Conservation (phyloP, 1,139 yeast species). For the Diutina catenulata region DNA sequence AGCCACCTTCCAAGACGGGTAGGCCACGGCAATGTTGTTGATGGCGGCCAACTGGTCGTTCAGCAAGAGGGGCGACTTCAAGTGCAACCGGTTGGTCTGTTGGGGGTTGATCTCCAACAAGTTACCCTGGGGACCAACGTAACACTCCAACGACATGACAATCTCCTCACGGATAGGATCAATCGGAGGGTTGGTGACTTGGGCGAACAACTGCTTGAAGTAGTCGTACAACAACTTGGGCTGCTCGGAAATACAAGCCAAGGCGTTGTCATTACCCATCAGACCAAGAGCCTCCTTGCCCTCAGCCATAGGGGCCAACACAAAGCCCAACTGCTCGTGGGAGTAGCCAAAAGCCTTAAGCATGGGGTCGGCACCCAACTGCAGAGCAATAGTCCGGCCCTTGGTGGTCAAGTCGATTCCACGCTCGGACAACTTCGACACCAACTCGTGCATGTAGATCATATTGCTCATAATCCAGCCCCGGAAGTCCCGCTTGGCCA, state of each 20-base stretch:
- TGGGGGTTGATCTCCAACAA: slow-evolving; percentile 82
- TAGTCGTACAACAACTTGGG: slow-evolving; percentile 87
- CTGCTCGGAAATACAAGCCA: slow-evolving; percentile 90
- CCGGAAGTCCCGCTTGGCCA: slow-evolving; percentile 84
- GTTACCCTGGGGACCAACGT: slow-evolving; percentile 96
- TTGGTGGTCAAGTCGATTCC: slow-evolving; percentile 18
- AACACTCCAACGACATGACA: slow-evolving; percentile 95
- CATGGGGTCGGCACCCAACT: slow-evolving; percentile 45
- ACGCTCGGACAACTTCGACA: slow-evolving; percentile 43
- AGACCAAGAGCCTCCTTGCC: slow-evolving; percentile 95
- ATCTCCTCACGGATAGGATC: slow-evolving; percentile 96
- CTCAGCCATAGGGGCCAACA: slow-evolving; percentile 91
- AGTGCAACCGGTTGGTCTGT: slow-evolving; percentile 80
- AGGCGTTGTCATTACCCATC: slow-evolving; percentile 97
- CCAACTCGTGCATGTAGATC: slow-evolving; percentile 70
- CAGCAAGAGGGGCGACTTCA: slow-evolving; percentile 74
- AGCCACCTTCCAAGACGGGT: slow-evolving; percentile 79
- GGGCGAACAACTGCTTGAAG: slow-evolving; percentile 94
- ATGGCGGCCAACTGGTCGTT: slow-evolving; percentile 66
- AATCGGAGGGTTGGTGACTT: slow-evolving; percentile 97
- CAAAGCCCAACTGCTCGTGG: slow-evolving; percentile 73
- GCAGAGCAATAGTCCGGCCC: slow-evolving; percentile 10
- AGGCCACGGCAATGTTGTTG: slow-evolving; percentile 55
- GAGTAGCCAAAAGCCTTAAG: slow-evolving; percentile 85
- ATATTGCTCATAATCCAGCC: slow-evolving; percentile 86